Evolutionary conservation across 208 protist species (phyloP).

Genomic region (Novymonas esmeraldas): DNA sequence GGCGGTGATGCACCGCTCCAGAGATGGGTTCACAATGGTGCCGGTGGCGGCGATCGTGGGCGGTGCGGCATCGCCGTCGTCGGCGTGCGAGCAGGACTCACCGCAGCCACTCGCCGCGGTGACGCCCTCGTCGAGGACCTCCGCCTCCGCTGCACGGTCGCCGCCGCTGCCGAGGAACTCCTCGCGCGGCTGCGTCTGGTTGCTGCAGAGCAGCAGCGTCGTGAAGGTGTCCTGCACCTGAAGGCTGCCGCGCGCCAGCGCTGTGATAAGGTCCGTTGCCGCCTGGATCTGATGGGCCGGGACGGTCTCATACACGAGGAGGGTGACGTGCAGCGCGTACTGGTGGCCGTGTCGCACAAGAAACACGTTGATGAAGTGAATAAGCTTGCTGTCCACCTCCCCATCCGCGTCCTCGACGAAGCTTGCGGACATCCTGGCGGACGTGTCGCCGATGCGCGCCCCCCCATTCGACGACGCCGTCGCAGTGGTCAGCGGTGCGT

Average conservation of each 20-base stretch:
- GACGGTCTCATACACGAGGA: constrained; percentile 53
- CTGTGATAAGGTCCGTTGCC: constrained; percentile 51
- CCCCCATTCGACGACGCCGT: neutral
- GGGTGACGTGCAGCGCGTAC: constrained; percentile 77
- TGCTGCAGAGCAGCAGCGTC: constrained; percentile 41
- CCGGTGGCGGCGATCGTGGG: constrained; percentile 32
- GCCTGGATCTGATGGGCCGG: constrained; percentile 40
- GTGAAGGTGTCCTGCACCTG: constrained; percentile 71
- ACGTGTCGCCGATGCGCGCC: neutral
- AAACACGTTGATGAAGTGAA: constrained; percentile 80
- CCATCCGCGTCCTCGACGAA: constrained; percentile 13
- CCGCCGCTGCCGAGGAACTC: constrained; percentile 15
- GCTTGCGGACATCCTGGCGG: neutral
- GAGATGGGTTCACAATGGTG: constrained; percentile 48
- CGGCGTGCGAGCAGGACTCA: neutral
- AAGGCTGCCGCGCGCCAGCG: constrained; percentile 47
- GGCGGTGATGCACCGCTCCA: constrained; percentile 44
- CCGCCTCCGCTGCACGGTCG: neutral
- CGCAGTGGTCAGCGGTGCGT: neutral
- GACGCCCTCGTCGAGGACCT: too few relatives aligned
- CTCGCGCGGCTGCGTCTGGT: constrained; percentile 32
- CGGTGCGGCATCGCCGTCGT: neutral
- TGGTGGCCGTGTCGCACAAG: constrained; percentile 84
- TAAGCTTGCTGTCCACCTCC: constrained; percentile 21
- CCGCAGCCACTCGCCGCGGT: neutral